phyloP scores from a whole-genome alignment of 2,329 filamentous ascomycete species.

The Coniella lustricola region DNA sequence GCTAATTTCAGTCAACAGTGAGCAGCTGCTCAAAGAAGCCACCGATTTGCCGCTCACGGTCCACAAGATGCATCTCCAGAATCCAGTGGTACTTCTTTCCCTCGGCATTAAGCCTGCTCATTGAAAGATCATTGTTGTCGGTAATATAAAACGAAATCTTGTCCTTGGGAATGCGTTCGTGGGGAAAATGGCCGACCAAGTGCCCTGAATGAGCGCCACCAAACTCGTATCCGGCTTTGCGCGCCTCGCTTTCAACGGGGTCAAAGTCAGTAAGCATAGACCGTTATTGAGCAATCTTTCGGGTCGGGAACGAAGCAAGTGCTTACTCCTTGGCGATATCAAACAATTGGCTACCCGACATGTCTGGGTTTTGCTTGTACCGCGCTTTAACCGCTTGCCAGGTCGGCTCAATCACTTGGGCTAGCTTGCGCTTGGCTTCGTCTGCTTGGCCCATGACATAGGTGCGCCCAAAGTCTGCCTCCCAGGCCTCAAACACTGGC shows the following conservation, averaged over 20 bases:
- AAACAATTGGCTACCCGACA: constrained; percentile 42
- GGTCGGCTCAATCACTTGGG: constrained; percentile 38
- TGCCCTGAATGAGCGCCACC: constrained; percentile 40
- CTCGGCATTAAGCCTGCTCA: constrained; percentile 32
- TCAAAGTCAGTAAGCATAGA: too few species aligned
- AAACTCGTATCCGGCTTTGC: constrained; percentile 35
- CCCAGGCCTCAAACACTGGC: constrained; percentile 45
- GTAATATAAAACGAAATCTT: constrained; percentile 38
- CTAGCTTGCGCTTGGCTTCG: constrained; percentile 34
- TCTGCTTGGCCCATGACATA: constrained; percentile 40
- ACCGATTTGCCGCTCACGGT: constrained; percentile 29
- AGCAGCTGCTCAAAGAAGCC: constrained; percentile 35
- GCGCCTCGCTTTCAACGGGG: constrained; percentile 23
- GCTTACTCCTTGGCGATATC: constrained; percentile 30
- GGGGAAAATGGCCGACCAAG: constrained; percentile 42
- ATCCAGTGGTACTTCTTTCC: constrained; percentile 42
- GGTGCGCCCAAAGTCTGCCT: constrained; percentile 47
- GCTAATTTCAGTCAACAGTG: background rate
- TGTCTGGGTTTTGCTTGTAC: constrained; percentile 32
- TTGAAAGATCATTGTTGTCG: constrained; percentile 34
- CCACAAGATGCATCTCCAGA: constrained; percentile 40
- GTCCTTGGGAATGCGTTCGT: constrained; percentile 43
- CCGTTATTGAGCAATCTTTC: too few species aligned
- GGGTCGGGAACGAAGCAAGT: background rate
- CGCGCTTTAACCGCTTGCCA: constrained; percentile 37